Conservation (phyloP, 805 yeast genomes). For the Saturnispora gosingensis region DNA sequence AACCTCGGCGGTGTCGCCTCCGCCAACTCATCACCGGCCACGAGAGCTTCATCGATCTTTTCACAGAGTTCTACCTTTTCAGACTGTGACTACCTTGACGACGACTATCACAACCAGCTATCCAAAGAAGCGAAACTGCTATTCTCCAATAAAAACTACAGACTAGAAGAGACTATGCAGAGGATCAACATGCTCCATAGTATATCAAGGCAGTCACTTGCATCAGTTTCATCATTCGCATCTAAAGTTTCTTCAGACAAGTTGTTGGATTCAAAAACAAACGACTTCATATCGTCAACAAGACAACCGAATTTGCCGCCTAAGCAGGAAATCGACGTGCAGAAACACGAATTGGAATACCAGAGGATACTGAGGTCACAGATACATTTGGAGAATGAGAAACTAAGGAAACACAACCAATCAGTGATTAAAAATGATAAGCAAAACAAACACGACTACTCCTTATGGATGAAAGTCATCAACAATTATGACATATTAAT, state of each 20-base stretch:
- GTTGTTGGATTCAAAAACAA: constrained; percentile 3
- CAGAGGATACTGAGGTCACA: constrained; percentile 36
- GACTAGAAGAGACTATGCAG: constrained; percentile 31
- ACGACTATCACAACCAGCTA: constrained; percentile 16
- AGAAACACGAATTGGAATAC: constrained; percentile 46
- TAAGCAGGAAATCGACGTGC: constrained; percentile 42
- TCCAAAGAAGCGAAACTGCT: constrained; percentile 31
- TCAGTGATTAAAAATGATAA: constrained; percentile 27
- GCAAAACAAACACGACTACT: constrained; percentile 30
- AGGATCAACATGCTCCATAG: constrained; percentile 25
- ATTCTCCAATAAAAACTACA: constrained; percentile 25
- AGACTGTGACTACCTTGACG: constrained; percentile 18
- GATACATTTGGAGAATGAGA: constrained; percentile 30
- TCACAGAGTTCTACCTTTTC: constrained; percentile 28
- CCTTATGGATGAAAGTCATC: constrained; percentile 35
- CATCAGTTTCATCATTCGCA: constrained; percentile 6
- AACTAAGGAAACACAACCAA: constrained; percentile 25
- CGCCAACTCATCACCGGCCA: constrained; percentile 26
- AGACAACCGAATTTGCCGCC: constrained; percentile 64
- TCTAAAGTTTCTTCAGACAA: constrained; percentile 2
- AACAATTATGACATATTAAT: constrained; percentile 29
- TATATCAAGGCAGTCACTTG: constrained; percentile 12
- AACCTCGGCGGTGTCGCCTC: constrained; percentile 2
- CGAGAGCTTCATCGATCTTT: constrained; percentile 39
- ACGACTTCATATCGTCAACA: constrained; percentile 35